Conservation (phyloP, 2,329 filamentous ascomycete species). For the Pseudocercospora crystallina region DNA sequence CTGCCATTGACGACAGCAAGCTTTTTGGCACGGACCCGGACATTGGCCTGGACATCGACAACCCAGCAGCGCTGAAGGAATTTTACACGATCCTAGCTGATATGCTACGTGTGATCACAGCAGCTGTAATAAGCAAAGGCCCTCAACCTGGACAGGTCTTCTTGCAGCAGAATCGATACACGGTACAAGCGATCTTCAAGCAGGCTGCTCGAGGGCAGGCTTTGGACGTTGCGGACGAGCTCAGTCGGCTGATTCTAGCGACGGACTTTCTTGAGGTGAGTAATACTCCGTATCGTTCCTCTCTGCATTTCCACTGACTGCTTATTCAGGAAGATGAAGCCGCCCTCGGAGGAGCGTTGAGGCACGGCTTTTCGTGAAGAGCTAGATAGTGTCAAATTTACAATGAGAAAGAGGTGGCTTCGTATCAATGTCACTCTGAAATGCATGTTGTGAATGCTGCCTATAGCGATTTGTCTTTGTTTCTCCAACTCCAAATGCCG, state of each 20-base stretch:
- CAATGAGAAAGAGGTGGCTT: too few species aligned
- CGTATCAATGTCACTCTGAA: too few species aligned
- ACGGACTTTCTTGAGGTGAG: conserved; percentile 84
- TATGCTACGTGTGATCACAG: conserved; percentile 77
- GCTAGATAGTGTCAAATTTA: background rate
- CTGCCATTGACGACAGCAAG: conserved; percentile 74
- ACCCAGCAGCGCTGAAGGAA: conserved; percentile 68
- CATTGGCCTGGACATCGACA: conserved; percentile 74
- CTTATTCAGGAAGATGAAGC: conserved; percentile 15
- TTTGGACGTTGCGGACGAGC: conserved; percentile 78
- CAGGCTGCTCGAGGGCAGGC: conserved; percentile 56
- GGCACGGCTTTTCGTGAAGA: conserved; percentile 17
- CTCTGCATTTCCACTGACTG: conserved; percentile 1
- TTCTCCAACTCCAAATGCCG: too few species aligned
- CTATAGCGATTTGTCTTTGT: too few species aligned
- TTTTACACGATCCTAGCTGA: conserved; percentile 83
- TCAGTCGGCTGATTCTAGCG: conserved; percentile 77
- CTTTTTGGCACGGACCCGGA: conserved; percentile 90
- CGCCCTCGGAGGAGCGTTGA: conserved; percentile 7
- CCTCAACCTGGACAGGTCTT: conserved; percentile 76
- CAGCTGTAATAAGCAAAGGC: conserved; percentile 77
- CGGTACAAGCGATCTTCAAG: conserved; percentile 88
- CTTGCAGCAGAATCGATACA: conserved; percentile 75
- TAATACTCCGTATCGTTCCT: conserved; percentile 11
- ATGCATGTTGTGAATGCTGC: too few species aligned